These are phyloP conservation scores for Phytopythium cucurbitacearum DNA, from an alignment of 352 stramenopile genomes.

Conservation along the genomic window DNA sequence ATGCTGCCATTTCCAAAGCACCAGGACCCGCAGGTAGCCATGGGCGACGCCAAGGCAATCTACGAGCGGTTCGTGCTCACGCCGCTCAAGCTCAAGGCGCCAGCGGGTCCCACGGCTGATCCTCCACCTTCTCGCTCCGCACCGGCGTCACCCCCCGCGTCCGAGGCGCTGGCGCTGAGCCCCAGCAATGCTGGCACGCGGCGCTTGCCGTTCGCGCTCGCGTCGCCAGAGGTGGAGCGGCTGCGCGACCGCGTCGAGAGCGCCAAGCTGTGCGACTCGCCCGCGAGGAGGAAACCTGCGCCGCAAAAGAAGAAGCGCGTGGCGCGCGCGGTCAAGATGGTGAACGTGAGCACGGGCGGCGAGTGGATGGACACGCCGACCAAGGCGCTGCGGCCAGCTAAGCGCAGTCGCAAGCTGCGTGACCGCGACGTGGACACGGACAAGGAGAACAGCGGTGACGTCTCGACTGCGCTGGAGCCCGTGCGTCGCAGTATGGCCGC, in stretches of 20 bases:
- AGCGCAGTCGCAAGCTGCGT: conserved; percentile 20
- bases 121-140: conserved; percentile 1
- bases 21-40: conserved; percentile 1
- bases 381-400: conserved; percentile 29
- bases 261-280: not conserved
- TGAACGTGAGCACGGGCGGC: conserved; percentile 23
- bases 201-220: conserved; percentile 9
- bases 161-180: conserved; percentile 8
- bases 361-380: conserved; percentile 40
- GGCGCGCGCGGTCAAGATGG: conserved; percentile 21
- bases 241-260: conserved; percentile 15
- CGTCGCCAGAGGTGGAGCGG: conserved; percentile 23
- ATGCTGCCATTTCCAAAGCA: no score
- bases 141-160: conserved; percentile 1
- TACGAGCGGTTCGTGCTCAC: conserved; percentile 42
- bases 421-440: not conserved
- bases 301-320: conserved; percentile 37
- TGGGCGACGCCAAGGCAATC: conserved; percentile 28
- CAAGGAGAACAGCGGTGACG: conserved; percentile 9
- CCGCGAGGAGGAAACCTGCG: no score
- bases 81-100: conserved; percentile 35
- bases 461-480: not conserved
- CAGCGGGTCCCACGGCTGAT: not conserved
- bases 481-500: conserved; percentile 6
- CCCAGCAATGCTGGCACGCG: not conserved